Conservation (phyloP, 257 asterid species). For the Capsicum rhomboideum region DNA sequence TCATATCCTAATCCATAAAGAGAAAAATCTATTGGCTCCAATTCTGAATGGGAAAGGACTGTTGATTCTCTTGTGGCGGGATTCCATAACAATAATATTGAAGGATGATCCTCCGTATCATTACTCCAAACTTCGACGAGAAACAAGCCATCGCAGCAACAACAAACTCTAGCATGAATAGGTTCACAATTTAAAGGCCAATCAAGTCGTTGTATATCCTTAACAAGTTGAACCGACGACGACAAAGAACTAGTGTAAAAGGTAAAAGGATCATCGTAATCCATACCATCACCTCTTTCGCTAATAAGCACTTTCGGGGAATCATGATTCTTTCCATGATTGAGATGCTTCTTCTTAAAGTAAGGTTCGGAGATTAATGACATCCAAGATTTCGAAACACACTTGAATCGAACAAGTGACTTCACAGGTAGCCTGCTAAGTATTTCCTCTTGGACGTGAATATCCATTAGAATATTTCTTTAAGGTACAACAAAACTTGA, state of each 20-base stretch:
- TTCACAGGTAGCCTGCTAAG: conserved; percentile 1
- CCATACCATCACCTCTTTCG: background rate
- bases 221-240: background rate
- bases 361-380: conserved; percentile 3
- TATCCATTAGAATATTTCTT: background rate
- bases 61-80: background rate
- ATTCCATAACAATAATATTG: background rate
- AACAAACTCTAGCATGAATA: background rate
- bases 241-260: background rate
- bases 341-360: conserved; percentile 10
- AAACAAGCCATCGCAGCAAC: background rate
- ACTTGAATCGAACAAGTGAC: conserved; percentile 12
- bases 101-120: background rate
- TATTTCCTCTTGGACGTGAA: background rate
- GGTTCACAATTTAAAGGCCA: background rate
- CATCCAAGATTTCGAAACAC: conserved; percentile 19
- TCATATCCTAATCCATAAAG: background rate
- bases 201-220: background rate
- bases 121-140: background rate
- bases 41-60: background rate
- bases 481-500: background rate
- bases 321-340: background rate
- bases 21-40: background rate
- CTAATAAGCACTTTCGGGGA: background rate
- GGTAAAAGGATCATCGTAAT: background rate